These are phyloP conservation scores for Fraxinus baroniana DNA, from an alignment of 305 asterid genomes.

Conservation along the genomic window DNA sequence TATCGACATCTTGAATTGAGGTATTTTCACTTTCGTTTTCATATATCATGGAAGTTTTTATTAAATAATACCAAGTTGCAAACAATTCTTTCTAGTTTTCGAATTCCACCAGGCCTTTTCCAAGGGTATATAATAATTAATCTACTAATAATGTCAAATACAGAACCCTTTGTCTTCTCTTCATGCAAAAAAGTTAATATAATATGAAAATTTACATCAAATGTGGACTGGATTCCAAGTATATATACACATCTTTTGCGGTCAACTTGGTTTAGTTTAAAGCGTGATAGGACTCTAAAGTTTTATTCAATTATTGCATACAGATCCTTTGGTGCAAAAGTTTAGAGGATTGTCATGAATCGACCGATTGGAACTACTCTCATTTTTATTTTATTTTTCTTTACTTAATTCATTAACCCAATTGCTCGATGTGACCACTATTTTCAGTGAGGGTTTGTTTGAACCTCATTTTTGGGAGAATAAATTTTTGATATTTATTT, in stretches of 20 bases:
- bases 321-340: conserved; percentile 38
- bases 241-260: not conserved
- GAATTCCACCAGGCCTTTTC: not conserved
- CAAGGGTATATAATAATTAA: not conserved
- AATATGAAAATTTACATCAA: not conserved
- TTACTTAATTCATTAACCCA: too few species aligned
- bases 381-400: too few species aligned
- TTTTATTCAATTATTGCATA: conserved; percentile 9
- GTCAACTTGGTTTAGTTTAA: conserved; percentile 22
- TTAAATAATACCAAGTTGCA: not conserved
- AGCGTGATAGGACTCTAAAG: conserved; percentile 6
- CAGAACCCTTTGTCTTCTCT: conserved; percentile 27
- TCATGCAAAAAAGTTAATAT: conserved; percentile 12
- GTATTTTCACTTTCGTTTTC: not conserved
- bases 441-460: too few species aligned
- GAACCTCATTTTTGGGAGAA: too few species aligned
- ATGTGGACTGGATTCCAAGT: conserved; percentile 3
- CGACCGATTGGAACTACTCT: not conserved
- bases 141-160: conserved; percentile 14
- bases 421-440: too few species aligned
- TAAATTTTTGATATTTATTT: too few species aligned
- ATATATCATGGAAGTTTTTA: not conserved
- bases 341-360: not conserved
- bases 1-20: not conserved
- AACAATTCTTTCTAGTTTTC: not conserved